These are phyloP conservation scores for Dendrocalamus sinicus DNA, from an alignment of 176 grass and related monocot species.

Conservation along the genomic window DNA sequence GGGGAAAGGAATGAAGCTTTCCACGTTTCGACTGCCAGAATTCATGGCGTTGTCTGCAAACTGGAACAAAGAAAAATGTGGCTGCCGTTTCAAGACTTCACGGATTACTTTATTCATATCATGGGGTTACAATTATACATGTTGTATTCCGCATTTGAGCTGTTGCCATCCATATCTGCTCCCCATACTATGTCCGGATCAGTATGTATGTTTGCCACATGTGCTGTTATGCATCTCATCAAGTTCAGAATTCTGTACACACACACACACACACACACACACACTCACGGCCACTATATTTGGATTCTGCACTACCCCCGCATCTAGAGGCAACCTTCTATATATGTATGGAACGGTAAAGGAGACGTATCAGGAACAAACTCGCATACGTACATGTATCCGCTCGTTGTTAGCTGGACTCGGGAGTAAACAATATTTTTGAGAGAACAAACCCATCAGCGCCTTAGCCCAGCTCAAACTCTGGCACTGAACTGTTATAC, in stretches of 20 bases:
- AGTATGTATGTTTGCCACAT: not conserved
- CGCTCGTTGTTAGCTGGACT: slow-evolving; percentile 13
- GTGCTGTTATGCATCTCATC: slow-evolving; percentile 30
- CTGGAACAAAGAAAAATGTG: no score
- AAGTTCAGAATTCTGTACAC: slow-evolving; percentile 23
- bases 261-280: no score
- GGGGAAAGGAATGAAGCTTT: not conserved
- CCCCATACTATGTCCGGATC: slow-evolving; percentile 9
- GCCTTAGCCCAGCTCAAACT: not conserved
- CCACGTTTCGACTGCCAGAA: not conserved
- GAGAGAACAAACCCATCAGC: not conserved
- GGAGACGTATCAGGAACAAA: slow-evolving; percentile 1
- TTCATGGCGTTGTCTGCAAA: not conserved
- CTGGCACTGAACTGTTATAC: not conserved
- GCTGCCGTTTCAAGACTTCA: not conserved
- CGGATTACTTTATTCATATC: slow-evolving; percentile 39
- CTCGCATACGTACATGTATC: slow-evolving; percentile 38
- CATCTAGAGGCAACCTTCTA: slow-evolving; percentile 36
- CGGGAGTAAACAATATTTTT: slow-evolving; percentile 3
- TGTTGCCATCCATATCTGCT: not conserved
- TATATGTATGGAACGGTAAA: slow-evolving; percentile 20
- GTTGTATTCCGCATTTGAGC: slow-evolving; percentile 4
- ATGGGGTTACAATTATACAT: slow-evolving; percentile 26
- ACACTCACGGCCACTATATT: not conserved
- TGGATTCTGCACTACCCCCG: slow-evolving; percentile 18